phyloP scores from a whole-genome alignment of 345 rosid species.

The Brassica juncea region DNA sequence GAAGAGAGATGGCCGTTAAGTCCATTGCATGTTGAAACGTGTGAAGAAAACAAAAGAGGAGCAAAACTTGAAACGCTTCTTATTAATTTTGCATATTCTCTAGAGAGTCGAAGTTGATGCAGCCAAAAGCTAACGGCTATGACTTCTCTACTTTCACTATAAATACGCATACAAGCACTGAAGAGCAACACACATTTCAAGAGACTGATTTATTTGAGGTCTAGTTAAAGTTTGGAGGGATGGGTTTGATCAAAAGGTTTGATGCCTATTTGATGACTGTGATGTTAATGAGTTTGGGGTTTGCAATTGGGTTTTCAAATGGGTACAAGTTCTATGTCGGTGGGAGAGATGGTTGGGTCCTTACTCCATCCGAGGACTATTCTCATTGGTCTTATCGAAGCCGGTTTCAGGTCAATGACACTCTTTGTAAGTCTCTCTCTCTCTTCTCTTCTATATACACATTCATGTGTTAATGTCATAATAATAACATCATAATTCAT shows the following conservation, averaged over 20 bases:
- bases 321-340: constrained; percentile 66
- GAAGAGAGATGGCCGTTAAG: constrained; percentile 44
- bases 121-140: constrained; percentile 47
- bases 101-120: constrained; percentile 18
- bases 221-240: not conserved
- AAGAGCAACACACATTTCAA: constrained; percentile 1
- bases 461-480: not conserved
- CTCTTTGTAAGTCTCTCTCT: constrained; percentile 53
- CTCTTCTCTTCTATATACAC: not conserved
- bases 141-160: constrained; percentile 27
- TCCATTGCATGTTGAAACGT: constrained; percentile 60
- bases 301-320: constrained; percentile 33
- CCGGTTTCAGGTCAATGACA: constrained; percentile 83
- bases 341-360: constrained; percentile 80
- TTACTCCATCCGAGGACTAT: constrained; percentile 63
- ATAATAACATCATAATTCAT: not conserved
- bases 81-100: constrained; percentile 1
- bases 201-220: not conserved
- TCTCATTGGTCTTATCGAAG: constrained; percentile 79
- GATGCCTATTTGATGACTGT: constrained; percentile 24
- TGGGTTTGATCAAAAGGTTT: constrained; percentile 23
- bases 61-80: constrained; percentile 46
- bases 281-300: constrained; percentile 41
- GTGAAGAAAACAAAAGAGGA: constrained; percentile 26
- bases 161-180: constrained; percentile 31